These are phyloP conservation scores for Yamadazyma pseudoaaseri DNA, from an alignment of 1,139 yeast species.

Conservation along the genomic window DNA sequence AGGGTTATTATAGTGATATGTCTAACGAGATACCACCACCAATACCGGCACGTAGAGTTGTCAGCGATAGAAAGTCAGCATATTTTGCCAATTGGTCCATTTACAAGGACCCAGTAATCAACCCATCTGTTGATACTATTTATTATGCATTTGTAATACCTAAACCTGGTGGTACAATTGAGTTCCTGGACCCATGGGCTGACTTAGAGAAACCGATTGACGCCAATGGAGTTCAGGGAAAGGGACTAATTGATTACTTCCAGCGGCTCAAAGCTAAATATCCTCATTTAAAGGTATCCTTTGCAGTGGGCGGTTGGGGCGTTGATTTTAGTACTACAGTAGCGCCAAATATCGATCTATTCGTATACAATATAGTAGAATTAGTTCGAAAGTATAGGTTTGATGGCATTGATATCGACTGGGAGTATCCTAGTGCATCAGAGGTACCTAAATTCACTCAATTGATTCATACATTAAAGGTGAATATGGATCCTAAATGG, in stretches of 20 bases:
- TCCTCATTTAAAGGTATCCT: constrained; percentile 54
- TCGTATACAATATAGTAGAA: constrained; percentile 50
- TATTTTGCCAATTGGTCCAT: constrained; percentile 69
- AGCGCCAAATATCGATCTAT: constrained; percentile 39
- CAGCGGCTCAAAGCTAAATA: constrained; percentile 46
- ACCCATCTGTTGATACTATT: constrained; percentile 37
- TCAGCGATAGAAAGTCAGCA: too few species aligned
- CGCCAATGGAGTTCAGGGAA: constrained; percentile 14
- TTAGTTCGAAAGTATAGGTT: constrained; percentile 58
- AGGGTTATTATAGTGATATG: too few species aligned
- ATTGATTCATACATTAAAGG: neutral
- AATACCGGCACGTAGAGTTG: too few species aligned
- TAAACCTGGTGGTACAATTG: constrained; percentile 54
- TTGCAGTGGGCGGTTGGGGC: constrained; percentile 93
- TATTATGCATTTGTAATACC: constrained; percentile 75
- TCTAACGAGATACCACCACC: too few species aligned
- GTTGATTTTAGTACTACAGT: constrained; percentile 47
- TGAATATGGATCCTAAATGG: neutral
- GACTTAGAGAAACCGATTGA: constrained; percentile 50
- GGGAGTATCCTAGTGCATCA: constrained; percentile 72
- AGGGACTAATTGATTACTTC: constrained; percentile 60
- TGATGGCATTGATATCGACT: constrained; percentile 92
- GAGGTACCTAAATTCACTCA: neutral
- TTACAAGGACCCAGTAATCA: constrained; percentile 49
- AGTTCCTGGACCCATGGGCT: constrained; percentile 65